These are phyloP conservation scores for Jatropha curcas DNA, from an alignment of 345 rosid species.

Conservation along the genomic window DNA sequence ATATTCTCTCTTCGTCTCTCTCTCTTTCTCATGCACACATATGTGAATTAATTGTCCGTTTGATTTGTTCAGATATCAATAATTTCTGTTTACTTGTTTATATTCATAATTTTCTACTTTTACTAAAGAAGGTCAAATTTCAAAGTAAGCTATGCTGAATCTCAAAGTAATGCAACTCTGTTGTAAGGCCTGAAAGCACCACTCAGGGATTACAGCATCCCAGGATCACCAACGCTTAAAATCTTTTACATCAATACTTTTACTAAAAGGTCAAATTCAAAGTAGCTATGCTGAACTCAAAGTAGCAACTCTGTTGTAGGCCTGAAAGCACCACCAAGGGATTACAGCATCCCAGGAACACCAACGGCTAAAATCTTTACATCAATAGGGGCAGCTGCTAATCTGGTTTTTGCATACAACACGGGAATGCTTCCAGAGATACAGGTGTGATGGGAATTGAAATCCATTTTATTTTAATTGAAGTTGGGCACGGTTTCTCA, in stretches of 20 bases:
- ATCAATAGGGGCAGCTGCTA: constrained; percentile 79
- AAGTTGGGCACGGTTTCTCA: neutral
- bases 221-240: constrained; percentile 46
- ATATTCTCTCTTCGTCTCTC: no score
- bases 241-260: no score
- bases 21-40: neutral
- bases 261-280: neutral
- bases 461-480: neutral
- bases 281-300: neutral
- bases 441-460: constrained; percentile 40
- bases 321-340: constrained; percentile 60
- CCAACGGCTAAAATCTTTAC: constrained; percentile 49
- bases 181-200: constrained; percentile 61
- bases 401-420: constrained; percentile 82
- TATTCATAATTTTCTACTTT: no score
- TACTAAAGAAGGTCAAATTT: neutral
- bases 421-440: constrained; percentile 99
- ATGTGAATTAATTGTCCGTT: no score
- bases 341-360: constrained; percentile 67
- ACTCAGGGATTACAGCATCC: constrained; percentile 70
- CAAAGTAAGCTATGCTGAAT: neutral
- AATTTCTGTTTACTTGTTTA: no score
- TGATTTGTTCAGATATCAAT: no score
- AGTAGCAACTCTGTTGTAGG: constrained; percentile 42
- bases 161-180: constrained; percentile 7